A percentile compares a stretch with the other conserved stretches of the same genome.
These are phyloP conservation scores for Microsporum canis DNA, from an alignment of 2,329 filamentous ascomycete species.

Conservation along the genomic window DNA sequence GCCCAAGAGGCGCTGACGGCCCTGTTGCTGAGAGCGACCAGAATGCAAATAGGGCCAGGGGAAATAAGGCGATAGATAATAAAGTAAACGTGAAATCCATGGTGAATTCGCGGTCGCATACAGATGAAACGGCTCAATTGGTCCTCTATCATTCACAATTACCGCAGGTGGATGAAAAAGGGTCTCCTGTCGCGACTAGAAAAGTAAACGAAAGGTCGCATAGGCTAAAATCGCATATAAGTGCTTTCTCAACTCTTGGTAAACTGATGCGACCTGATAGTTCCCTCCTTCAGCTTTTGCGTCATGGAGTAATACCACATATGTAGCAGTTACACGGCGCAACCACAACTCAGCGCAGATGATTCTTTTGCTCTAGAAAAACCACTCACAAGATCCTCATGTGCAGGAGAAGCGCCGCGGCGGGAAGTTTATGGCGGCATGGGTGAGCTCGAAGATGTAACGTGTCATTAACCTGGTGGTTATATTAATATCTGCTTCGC, in stretches of 20 bases:
- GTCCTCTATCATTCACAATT: background rate
- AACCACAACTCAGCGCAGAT: background rate
- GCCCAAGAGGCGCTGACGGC: conserved; percentile 27
- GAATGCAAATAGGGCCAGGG: conserved; percentile 35
- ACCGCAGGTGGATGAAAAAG: background rate
- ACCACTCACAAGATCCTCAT: background rate
- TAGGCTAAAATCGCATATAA: background rate
- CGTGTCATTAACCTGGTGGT: conserved; percentile 1
- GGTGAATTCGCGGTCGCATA: background rate
- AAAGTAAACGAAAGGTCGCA: background rate
- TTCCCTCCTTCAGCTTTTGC: background rate
- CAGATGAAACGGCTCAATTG: background rate
- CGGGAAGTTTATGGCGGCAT: background rate
- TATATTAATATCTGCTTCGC: background rate
- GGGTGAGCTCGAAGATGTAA: background rate
- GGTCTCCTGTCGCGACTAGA: background rate
- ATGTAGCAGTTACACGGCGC: background rate
- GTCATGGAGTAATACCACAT: background rate
- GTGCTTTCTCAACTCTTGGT: background rate
- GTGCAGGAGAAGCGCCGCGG: background rate
- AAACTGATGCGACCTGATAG: background rate
- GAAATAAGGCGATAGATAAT: conserved; percentile 23
- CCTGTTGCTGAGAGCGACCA: conserved; percentile 33
- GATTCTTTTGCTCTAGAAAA: background rate
- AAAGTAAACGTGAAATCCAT: conserved; percentile 7